A percentile compares a stretch with the other conserved stretches of the same genome.
phyloP scores from a whole-genome alignment of 805 yeast species.

The Wickerhamiella nectarea region DNA sequence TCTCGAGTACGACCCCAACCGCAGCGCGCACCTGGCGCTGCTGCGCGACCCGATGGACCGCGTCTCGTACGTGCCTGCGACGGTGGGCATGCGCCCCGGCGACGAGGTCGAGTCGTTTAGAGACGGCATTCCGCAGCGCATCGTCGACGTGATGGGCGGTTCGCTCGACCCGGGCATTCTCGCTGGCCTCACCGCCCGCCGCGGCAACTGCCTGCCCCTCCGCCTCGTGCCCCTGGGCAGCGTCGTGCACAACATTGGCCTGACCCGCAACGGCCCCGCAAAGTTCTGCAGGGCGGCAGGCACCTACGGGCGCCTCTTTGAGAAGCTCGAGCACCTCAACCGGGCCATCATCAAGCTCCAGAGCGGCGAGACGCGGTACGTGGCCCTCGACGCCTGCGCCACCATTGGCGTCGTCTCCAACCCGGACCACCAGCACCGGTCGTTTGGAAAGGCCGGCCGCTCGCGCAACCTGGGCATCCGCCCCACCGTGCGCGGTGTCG shows the following conservation, averaged over 20 bases:
- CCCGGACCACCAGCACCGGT: slow-evolving; percentile 76
- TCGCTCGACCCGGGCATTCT: slow-evolving; percentile 82
- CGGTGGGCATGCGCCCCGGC: slow-evolving; percentile 86
- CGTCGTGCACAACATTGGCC: slow-evolving; percentile 75
- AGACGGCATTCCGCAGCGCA: slow-evolving; percentile 65
- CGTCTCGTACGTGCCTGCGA: slow-evolving; percentile 71
- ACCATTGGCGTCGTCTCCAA: slow-evolving; percentile 89
- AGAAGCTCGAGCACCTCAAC: slow-evolving; percentile 56
- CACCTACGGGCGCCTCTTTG: slow-evolving; percentile 74
- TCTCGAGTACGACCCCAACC: slow-evolving; percentile 90
- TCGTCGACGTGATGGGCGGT: slow-evolving; percentile 78
- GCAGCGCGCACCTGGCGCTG: slow-evolving; percentile 87
- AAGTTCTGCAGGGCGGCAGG: slow-evolving; percentile 92
- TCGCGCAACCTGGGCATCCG: slow-evolving; percentile 82
- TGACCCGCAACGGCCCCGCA: slow-evolving; percentile 62
- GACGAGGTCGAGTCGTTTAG: slow-evolving; percentile 83
- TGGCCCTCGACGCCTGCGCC: slow-evolving; percentile 76
- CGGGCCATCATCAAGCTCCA: slow-evolving; percentile 70
- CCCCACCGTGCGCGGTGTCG: slow-evolving; percentile 94
- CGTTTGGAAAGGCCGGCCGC: slow-evolving; percentile 95
- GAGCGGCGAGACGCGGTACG: slow-evolving; percentile 89
- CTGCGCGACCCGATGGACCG: slow-evolving; percentile 43
- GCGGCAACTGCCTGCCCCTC: slow-evolving; percentile 90
- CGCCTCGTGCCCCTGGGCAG: slow-evolving; percentile 92
- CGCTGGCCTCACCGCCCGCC: slow-evolving; percentile 72